A percentile compares a stretch with the other conserved stretches of the same genome.
These are phyloP conservation scores for Apiospora arundinis DNA, from an alignment of 2,329 filamentous ascomycete species.

Conservation along the genomic window DNA sequence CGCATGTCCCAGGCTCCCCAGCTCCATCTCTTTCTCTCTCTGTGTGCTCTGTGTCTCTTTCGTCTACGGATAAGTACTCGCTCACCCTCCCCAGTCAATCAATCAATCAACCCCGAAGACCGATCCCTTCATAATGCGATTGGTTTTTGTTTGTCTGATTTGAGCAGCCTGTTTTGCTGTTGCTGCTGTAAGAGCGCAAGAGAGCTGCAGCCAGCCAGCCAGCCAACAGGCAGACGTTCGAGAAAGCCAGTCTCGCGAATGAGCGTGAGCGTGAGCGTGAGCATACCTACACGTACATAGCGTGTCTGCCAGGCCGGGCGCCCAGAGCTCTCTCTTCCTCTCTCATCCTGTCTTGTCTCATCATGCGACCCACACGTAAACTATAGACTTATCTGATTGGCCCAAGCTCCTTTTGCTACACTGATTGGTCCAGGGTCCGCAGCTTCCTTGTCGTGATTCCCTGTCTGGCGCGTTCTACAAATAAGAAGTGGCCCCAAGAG, in stretches of 20 bases:
- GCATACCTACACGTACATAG: no score
- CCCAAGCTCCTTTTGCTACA: constrained; percentile 20
- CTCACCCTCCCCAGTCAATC: not conserved
- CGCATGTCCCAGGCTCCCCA: not conserved
- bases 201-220: not conserved
- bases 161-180: not conserved
- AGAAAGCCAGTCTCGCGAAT: not conserved
- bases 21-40: not conserved
- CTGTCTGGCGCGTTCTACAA: constrained; percentile 45
- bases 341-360: constrained; percentile 23
- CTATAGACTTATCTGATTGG: constrained; percentile 11
- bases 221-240: not conserved
- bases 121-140: not conserved
- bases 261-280: not conserved
- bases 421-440: constrained; percentile 24
- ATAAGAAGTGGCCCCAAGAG: constrained; percentile 48
- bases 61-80: no score
- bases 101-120: not conserved
- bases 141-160: not conserved
- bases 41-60: not conserved
- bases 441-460: constrained; percentile 24
- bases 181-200: not conserved
- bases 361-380: constrained; percentile 19
- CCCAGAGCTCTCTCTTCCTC: constrained; percentile 2
- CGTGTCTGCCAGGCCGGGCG: not conserved